Base-by-base conservation (phyloP, 2,329 filamentous ascomycete genomes). In the Fusarium sp. region DNA sequence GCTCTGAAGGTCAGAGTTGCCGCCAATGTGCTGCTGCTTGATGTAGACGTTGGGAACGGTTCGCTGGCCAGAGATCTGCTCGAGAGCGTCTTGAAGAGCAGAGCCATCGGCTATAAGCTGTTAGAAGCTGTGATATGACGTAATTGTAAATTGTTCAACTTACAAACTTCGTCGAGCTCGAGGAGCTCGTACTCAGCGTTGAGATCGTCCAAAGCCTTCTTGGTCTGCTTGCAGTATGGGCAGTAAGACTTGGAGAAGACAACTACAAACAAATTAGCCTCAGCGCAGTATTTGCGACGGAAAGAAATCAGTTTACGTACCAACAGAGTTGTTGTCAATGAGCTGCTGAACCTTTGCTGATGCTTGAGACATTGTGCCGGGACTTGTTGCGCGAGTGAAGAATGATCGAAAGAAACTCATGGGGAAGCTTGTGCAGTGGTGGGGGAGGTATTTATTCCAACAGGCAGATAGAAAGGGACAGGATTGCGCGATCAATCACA, bases 221-320 rank as follows among this genome's bases (percentile, higher is more conserved):
- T 98, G 72, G 91, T 89, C 62, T 89, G 85, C 59, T 82, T 85
- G 86, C 95, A 98, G 87, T 97, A 96, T 14, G 94, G 94, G 87
- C 96, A 99, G 84, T 93, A 97, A 17, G 91, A 93, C 85, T 99
- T 99, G 82, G 91, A 94, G 87, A 99, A 99, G 78, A 99, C 92
- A 74, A 96, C 92, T 92, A 49, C 44, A 34, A 38, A 40, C 52
- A 47, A 9, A 19, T 61, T 45, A 61, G 32, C 12, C 17, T 19
- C 11, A 28, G 23, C 32, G n/a, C 34, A 45, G 7, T 17, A 32
- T 9, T 26, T 34, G 28, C 38, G 40, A 42, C 10, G 11, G 19
- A 19, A 14, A 23, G 28, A 32, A 36, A 36, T 36, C 32, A n/a
- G 14, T 8, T 11, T 45, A 77, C 89, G 55, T 84, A 93, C 91